phyloP scores from a whole-genome alignment of 441 rosid genomes.

The Biscutella laevigata region DNA sequence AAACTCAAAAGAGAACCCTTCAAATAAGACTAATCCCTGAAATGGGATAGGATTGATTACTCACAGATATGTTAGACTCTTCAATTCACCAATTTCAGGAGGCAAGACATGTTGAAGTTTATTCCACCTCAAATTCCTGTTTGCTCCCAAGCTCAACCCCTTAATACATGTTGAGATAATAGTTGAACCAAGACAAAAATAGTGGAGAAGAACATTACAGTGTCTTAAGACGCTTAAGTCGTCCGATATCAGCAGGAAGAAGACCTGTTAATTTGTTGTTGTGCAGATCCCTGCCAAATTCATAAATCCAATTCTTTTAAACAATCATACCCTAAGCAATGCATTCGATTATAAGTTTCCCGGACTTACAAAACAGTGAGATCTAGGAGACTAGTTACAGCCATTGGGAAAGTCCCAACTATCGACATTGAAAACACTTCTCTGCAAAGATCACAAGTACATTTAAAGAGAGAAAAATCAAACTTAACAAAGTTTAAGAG shows the following conservation, averaged over 20 bases:
- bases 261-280: conserved; percentile 90
- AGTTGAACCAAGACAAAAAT: neutral
- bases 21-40: neutral
- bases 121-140: conserved; percentile 86
- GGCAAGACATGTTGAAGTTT: conserved; percentile 78
- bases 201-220: conserved; percentile 39
- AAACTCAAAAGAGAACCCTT: neutral
- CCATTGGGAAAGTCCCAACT: conserved; percentile 67
- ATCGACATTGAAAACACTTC: conserved; percentile 77
- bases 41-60: conserved; percentile 13
- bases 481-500: neutral
- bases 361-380: conserved; percentile 53
- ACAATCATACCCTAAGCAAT: neutral
- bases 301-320: neutral
- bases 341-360: neutral
- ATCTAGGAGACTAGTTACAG: conserved; percentile 67
- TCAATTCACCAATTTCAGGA: conserved; percentile 73
- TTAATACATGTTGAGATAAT: neutral
- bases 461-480: neutral
- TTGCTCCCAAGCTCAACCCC: neutral
- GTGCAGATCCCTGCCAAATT: conserved; percentile 59
- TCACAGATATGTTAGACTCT: conserved; percentile 76
- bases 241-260: conserved; percentile 73
- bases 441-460: conserved; percentile 30
- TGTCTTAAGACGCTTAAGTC: conserved; percentile 66